Conservation (phyloP, 2,329 filamentous ascomycete species). For the Phoma sp. region DNA sequence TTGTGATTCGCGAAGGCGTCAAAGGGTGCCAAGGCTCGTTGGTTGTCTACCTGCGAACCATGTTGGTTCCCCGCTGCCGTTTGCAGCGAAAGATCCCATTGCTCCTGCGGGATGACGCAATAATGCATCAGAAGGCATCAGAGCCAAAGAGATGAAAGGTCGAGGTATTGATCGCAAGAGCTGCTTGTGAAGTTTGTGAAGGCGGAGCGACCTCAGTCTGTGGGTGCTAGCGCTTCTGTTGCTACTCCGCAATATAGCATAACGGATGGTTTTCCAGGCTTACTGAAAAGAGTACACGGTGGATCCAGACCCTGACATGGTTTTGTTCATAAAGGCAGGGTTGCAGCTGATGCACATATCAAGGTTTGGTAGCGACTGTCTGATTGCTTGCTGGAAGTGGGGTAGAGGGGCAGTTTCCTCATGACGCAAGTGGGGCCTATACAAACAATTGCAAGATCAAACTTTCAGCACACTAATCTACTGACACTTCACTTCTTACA, state of each 20-base stretch:
- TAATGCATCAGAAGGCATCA: conserved; percentile 12
- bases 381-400: conserved; percentile 21
- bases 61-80: conserved; percentile 7
- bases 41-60: background rate
- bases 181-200: background rate
- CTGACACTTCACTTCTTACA: conserved; percentile 1
- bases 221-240: too few relatives aligned
- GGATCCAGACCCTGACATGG: background rate
- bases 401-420: conserved; percentile 36
- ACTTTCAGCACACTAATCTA: conserved; percentile 21
- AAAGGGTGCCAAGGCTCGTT: background rate
- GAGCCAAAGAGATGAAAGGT: background rate
- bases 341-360: background rate
- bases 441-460: conserved; percentile 26
- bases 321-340: background rate
- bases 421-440: conserved; percentile 16
- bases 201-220: too few relatives aligned
- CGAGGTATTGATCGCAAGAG: background rate
- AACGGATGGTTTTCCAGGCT: too few relatives aligned
- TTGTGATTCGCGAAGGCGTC: background rate
- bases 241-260: too few relatives aligned
- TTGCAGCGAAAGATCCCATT: background rate
- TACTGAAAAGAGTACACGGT: background rate
- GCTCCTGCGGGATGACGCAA: conserved; percentile 14
- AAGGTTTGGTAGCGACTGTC: conserved; percentile 20